Evolutionary conservation across 2,329 filamentous ascomycete genomes (phyloP), one percentile per base, ranked within the genome.

Genomic region (Dryadomyces quercivorus): DNA sequence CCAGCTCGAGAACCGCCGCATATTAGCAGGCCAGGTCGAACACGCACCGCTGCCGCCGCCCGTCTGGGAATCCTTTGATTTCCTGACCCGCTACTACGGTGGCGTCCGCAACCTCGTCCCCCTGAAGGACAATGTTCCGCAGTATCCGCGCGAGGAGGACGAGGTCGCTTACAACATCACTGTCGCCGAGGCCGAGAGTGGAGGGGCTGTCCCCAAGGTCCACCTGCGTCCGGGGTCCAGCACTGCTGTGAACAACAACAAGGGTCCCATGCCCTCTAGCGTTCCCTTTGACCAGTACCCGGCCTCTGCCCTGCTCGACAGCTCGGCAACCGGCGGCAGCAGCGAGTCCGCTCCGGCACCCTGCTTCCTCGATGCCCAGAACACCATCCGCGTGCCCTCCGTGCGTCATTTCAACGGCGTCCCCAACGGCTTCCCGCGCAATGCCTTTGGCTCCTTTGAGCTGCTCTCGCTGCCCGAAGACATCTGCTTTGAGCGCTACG

Each of bases 401-500:
- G 71, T 95, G 47, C 82, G 82, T 20, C 85, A 85, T 60, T 91
- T 87, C 61, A 74, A 84, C 12, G 92, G 92, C 3, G 79, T 93
- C 2, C 86, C 90, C 0, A 76, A 80, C 56, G 92, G 91, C 1
- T 94, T 95, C 66, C 93, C 93, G 0, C 81, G 93, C 50, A 80
- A 89, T 56, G 80, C 88, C 2, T 79, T 92, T 63, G 93, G 93
- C n/a, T 95, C 89, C 0, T 91, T 95, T 63, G 82, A 90, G 10
- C 68, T 92, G 44, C 70, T 97, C 13, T 85, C 83, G 0, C 72
- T 97, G 40, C 81, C 86, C 18, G 81, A 94, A 60, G 85, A 95
- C 63, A 80, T 96, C 49, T 98, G 93, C 70, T 96, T 95, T 64
- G 93, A 98, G 61, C 80, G 93, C 2, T 95, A 88, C 65, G 92